A percentile compares a stretch with the other conserved stretches of the same genome.
Conservation (phyloP, 495 filamentous ascomycete species). For the Penicillium odoratum region DNA sequence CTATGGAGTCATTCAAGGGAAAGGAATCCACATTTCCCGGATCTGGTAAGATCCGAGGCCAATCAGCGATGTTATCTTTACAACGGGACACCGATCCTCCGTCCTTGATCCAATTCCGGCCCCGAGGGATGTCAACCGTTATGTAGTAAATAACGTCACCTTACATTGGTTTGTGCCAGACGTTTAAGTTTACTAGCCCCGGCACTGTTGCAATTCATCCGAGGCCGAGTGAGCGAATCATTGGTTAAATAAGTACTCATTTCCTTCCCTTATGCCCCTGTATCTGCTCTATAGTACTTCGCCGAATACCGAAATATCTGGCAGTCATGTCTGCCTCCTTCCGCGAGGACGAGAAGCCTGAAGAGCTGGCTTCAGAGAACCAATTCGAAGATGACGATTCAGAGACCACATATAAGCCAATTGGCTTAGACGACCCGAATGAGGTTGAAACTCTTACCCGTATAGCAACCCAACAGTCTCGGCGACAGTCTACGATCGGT, state of each 20-base stretch:
- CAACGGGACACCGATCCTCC: slow-evolving; percentile 1
- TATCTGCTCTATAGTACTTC: neutral
- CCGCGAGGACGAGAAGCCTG: neutral
- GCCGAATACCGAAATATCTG: neutral
- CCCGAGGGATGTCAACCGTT: slow-evolving; percentile 7
- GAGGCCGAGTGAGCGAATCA: neutral
- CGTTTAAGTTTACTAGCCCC: neutral
- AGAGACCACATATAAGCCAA: slow-evolving; percentile 8
- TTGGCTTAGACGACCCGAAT: slow-evolving; percentile 13
- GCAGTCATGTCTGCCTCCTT: slow-evolving; percentile 4
- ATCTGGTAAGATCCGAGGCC: slow-evolving; percentile 7
- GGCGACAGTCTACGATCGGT: slow-evolving; percentile 12
- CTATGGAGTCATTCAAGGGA: neutral
- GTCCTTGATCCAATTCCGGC: slow-evolving; percentile 6
- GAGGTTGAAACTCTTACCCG: slow-evolving; percentile 26
- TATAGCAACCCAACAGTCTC: slow-evolving; percentile 20
- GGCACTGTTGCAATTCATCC: neutral
- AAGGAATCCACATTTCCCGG: slow-evolving; percentile 8
- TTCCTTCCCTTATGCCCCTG: neutral
- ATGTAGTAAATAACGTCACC: neutral
- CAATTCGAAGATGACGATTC: neutral
- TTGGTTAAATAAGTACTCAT: neutral
- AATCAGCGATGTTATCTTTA: neutral
- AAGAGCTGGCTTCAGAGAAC: neutral
- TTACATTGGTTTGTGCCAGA: neutral